Evolutionary conservation across 1,284 basidiomycete species (phyloP).

Genomic region (Cutaneotrichosporon sp.): DNA sequence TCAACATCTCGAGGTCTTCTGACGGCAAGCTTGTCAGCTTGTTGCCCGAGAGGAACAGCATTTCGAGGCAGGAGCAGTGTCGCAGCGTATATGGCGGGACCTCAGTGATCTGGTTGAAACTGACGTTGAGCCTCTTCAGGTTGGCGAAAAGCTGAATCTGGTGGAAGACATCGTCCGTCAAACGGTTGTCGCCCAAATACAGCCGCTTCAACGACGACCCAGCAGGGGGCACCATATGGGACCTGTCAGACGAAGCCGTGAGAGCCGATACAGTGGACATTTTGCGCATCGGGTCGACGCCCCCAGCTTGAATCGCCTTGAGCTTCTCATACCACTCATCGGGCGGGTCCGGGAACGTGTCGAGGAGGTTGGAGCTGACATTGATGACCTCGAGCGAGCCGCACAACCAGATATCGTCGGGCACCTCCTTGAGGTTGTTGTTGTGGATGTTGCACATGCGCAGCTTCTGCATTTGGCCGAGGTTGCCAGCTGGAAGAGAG

Average conservation of each 20-base stretch:
- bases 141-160: constrained; percentile 69
- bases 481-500: constrained; percentile 62
- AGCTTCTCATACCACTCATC: constrained; percentile 27
- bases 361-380: constrained; percentile 81
- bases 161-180: constrained; percentile 76
- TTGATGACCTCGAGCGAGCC: constrained; percentile 70
- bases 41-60: constrained; percentile 91
- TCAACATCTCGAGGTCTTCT: constrained; percentile 72
- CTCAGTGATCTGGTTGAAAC: constrained; percentile 93
- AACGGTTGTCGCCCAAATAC: constrained; percentile 82
- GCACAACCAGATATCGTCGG: constrained; percentile 79
- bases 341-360: constrained; percentile 65
- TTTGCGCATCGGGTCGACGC: constrained; percentile 20
- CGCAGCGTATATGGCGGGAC: constrained; percentile 73
- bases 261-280: constrained; percentile 50
- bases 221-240: constrained; percentile 14
- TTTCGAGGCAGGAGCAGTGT: constrained; percentile 64
- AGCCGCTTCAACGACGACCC: constrained; percentile 51
- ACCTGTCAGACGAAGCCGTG: constrained; percentile 52
- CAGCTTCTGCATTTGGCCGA: constrained; percentile 74
- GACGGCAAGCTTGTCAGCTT: constrained; percentile 83
- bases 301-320: constrained; percentile 11
- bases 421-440: constrained; percentile 79
- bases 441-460: constrained; percentile 79
- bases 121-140: constrained; percentile 80